Conservation (phyloP, 2,329 filamentous ascomycete genomes). For the Pleomassaria siparia region DNA sequence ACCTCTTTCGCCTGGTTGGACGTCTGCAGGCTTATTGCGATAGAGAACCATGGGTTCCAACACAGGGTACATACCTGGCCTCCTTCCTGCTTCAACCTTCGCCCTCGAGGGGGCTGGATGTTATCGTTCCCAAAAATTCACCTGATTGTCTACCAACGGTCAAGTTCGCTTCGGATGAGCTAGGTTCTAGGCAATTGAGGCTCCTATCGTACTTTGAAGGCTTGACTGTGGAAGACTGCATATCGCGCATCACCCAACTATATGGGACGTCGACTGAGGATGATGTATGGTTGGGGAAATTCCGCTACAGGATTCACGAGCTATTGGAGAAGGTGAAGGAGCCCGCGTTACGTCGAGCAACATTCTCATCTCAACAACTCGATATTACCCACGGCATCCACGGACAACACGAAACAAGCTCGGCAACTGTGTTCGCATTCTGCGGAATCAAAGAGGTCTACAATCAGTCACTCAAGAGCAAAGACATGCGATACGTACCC, state of each 20-base stretch:
- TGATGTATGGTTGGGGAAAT: slow-evolving; percentile 29
- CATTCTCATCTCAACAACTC: slow-evolving; percentile 47
- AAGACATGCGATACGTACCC: slow-evolving; percentile 40
- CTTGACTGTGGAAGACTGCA: slow-evolving; percentile 29
- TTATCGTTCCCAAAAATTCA: slow-evolving; percentile 45
- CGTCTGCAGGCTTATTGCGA: slow-evolving; percentile 62
- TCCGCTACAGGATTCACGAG: slow-evolving; percentile 39
- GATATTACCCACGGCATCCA: slow-evolving; percentile 26
- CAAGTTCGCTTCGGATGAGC: slow-evolving; percentile 36
- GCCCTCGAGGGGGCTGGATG: slow-evolving; percentile 45
- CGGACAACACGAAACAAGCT: slow-evolving; percentile 25
- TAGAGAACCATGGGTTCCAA: slow-evolving; percentile 49
- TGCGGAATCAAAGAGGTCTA: slow-evolving; percentile 49
- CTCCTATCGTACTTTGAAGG: slow-evolving; percentile 30
- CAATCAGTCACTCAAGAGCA: slow-evolving; percentile 32
- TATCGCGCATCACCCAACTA: slow-evolving; percentile 35
- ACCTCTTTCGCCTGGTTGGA: slow-evolving; percentile 63
- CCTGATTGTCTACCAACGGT: slow-evolving; percentile 51
- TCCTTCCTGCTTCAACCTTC: slow-evolving; percentile 45
- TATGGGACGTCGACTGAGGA: slow-evolving; percentile 14
- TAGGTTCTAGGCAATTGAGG: slow-evolving; percentile 24
- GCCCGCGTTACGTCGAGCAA: slow-evolving; percentile 45
- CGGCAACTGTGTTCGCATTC: slow-evolving; percentile 48
- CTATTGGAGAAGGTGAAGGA: slow-evolving; percentile 42
- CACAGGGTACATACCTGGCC: slow-evolving; percentile 43